Base-by-base conservation (phyloP, 2,329 filamentous ascomycete genomes). In the Sporothrix curviconia region DNA sequence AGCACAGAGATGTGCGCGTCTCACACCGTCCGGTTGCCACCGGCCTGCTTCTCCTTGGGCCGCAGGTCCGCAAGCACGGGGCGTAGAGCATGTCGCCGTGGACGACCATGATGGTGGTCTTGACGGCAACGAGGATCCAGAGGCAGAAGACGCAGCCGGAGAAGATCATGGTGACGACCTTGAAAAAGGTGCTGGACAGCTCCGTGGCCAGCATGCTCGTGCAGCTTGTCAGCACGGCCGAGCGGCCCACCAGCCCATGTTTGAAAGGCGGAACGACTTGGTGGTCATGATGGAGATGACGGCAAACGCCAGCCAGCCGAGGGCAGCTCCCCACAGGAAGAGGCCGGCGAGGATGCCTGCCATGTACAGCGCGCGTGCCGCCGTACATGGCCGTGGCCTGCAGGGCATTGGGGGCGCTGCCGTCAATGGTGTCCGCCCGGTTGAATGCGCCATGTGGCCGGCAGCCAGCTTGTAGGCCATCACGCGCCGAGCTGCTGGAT, bases 331-430 rank as follows among this genome's bases (percentile, higher is more conserved):
- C 71, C 71, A 73, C 61, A 72, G 65, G 17, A 70, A 28, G 14
- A 72, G 57, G 6, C 64, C 66, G 3, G 62, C 56, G 11, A 72
- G 55, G 19, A 79, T 69, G 1, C 83, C 82, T 0, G 80, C 47
- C 2, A 78, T 69, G 61, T 85, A 85, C 7, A 83, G 72, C 8
- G 83, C 72, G n/a, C 3, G 78, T 71, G 0, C 82, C 82, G 1
- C 78, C 72, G 17, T 57, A 58, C 46, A 68, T 64, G 7, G 71
- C 62, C n/a, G 70, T 67, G 11, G 69, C 60, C n/a, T 64, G 72
- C 2, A 76, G 71, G 32, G 72, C 73, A 0, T 74, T 75, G 30
- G 22, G 17, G 37, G 30, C 30, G 24, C 42, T 42, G 30, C 25
- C 19, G 25, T 40, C n/a, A 24, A 58, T 56, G 44, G 25, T n/a